Base-by-base conservation (phyloP, 805 yeast genomes). In the Debaryomyces castellii region DNA sequence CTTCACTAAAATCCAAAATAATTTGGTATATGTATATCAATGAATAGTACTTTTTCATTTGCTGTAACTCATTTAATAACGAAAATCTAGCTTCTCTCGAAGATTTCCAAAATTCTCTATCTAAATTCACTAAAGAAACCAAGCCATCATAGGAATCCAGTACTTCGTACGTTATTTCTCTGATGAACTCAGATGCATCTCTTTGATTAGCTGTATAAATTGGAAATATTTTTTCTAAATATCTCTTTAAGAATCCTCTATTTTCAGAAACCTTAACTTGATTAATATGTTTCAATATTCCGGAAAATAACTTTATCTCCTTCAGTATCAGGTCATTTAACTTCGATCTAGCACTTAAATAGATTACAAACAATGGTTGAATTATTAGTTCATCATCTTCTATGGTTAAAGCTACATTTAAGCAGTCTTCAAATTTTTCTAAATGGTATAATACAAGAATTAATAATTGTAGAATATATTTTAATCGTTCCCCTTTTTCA, bases 91-190 rank as follows among this genome's bases (percentile, higher is more conserved):
- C 34, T 10, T 32, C 39, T 8, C 43, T 42, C 33, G 46, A 36
- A 1, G 37, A 20, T 14, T 45, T 50, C 61, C 61, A 57, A 11
- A 48, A 44, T 1, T 48, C 46, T 18, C 28, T 34, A 40, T 53
- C 60, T 27, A 41, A 21, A 30, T 48, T 40, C 8, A 51, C 43
- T 33, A 56, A 51, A 4, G 43, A 40, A 10, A 56, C 51, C 21
- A 52, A 33, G 12, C 44, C 47, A 8, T 48, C 34, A 41, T 49
- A 47, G 4, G 43, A 30, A 1, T 39, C 14, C 17, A 21, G 9
- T 14, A 27, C 33, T 16, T 17, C 27, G 23, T 40, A 35, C 8
- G 21, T 37, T 2, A 17, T 27, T 9, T 30, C 5, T 30, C 34
- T 30, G 7, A 30, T 6, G 16, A 30, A 30, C 16, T 39, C 45